These are phyloP conservation scores for Nematocida sp. DNA, from an alignment of 371 early-diverging fungal genomes.

Conservation along the genomic window DNA sequence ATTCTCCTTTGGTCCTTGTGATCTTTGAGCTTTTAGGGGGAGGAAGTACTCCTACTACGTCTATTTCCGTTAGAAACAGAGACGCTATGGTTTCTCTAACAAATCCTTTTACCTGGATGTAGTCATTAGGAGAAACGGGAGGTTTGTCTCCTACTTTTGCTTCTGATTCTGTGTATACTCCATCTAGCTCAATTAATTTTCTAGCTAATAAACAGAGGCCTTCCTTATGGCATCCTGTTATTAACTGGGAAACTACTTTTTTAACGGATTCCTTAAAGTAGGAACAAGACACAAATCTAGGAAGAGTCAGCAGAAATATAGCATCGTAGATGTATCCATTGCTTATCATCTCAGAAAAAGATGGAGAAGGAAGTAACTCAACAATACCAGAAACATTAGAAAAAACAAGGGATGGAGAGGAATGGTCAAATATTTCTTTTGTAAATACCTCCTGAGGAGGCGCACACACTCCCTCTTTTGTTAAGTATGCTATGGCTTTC, in stretches of 20 bases:
- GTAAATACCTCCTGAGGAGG: not conserved
- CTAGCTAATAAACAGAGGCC: slow-evolving; percentile 16
- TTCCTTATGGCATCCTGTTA: slow-evolving; percentile 32
- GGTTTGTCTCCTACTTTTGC: slow-evolving; percentile 16
- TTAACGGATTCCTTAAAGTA: slow-evolving; percentile 15
- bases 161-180: slow-evolving; percentile 40
- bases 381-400: slow-evolving; percentile 10
- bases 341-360: slow-evolving; percentile 5
- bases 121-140: slow-evolving; percentile 1
- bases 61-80: slow-evolving; percentile 49
- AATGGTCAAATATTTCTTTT: slow-evolving; percentile 12
- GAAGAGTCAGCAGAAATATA: slow-evolving; percentile 44
- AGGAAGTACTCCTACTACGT: not conserved
- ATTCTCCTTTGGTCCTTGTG: not conserved
- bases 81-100: slow-evolving; percentile 47
- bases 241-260: slow-evolving; percentile 4
- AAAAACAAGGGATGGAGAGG: slow-evolving; percentile 10
- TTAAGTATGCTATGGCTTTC: slow-evolving; percentile 36
- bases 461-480: slow-evolving; percentile 4
- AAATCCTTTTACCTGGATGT: slow-evolving; percentile 11
- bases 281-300: slow-evolving; percentile 15
- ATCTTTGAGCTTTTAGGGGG: not conserved
- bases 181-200: slow-evolving; percentile 44
- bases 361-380: slow-evolving; percentile 5
- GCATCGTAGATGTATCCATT: slow-evolving; percentile 26